phyloP scores from a whole-genome alignment of 2,329 filamentous ascomycete genomes.

The Cercospora zeae-maydis region DNA sequence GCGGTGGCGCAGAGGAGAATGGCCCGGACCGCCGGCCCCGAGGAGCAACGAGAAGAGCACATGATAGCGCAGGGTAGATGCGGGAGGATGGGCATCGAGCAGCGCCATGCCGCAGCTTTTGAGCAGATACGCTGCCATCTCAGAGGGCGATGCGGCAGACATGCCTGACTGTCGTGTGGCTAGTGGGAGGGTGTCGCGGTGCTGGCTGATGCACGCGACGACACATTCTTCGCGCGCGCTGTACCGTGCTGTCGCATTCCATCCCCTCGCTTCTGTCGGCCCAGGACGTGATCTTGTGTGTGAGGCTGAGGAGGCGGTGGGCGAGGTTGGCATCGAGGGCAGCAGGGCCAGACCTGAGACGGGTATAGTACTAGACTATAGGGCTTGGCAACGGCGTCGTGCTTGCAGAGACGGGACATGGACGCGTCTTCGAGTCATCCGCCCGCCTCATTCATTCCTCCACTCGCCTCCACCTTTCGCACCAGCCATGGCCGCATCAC shows the following conservation, averaged over 20 bases:
- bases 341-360: not conserved
- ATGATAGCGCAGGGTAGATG: constrained; percentile 12
- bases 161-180: not conserved
- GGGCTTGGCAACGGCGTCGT: not conserved
- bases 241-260: constrained; percentile 17
- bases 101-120: not conserved
- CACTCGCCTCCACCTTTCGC: not conserved
- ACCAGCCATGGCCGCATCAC: constrained; percentile 12
- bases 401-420: not conserved
- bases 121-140: not conserved
- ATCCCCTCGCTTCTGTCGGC: not conserved
- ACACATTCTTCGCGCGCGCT: constrained; percentile 9
- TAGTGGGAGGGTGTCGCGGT: constrained; percentile 12
- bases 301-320: no score
- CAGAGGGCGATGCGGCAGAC: not conserved
- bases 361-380: no score
- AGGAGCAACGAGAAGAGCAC: constrained; percentile 9
- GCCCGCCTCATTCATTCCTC: not conserved
- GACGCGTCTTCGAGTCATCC: not conserved
- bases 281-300: no score
- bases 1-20: constrained; percentile 18
- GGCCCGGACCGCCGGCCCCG: not conserved
- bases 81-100: not conserved
- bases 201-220: constrained; percentile 9
- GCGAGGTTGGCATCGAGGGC: no score